Evolutionary conservation across 2,329 filamentous ascomycete genomes (phyloP), one percentile per base, ranked within the genome.

Genomic region (Eutypa lata): DNA sequence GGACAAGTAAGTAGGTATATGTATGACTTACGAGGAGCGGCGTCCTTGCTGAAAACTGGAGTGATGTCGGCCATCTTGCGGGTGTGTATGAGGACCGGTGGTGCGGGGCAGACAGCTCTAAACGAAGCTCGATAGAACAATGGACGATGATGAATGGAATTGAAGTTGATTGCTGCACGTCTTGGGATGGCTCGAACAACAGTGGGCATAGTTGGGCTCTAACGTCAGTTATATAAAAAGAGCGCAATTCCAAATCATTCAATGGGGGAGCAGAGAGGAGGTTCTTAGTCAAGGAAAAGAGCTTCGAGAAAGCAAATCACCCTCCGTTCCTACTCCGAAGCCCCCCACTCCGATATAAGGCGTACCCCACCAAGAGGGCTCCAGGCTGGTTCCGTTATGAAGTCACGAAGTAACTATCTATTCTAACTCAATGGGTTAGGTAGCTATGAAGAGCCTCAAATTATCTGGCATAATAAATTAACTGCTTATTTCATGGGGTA

Each of bases 1-100:
- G 31, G 14, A 35, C 8, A 7, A 35, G 31, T 8, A 35, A 35
- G 31, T 16, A 47, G 47, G n/a, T n/a, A 37, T 37, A 45, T 42
- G 35, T 28, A 26, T 18, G 8, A 78, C 81, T 70, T 71, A 84
- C 81, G 77, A 63, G 77, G 74, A 59, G 81, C 79, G 59, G 82
- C 82, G 61, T 84, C 75, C 73, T 82, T 80, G 70, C 79, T 80
- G 67, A 80, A 79, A 61, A 87, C 67, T 57, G 70, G 68, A 45
- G 65, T 67, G 55, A 77, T 76, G 66, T 77, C 73, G 52, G 76
- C 71, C 71, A 76, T 78, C 55, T 65, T 75, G 67, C 65, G 72
- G 68, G 61, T 67, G 62, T 54, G 66, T 52, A 61, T 69, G 61
- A 61, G 54, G 51, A 56, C 21, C n/a, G 42, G 5, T 52, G 48